phyloP scores from a whole-genome alignment of 1,139 yeast species.

The Candida sp. region DNA sequence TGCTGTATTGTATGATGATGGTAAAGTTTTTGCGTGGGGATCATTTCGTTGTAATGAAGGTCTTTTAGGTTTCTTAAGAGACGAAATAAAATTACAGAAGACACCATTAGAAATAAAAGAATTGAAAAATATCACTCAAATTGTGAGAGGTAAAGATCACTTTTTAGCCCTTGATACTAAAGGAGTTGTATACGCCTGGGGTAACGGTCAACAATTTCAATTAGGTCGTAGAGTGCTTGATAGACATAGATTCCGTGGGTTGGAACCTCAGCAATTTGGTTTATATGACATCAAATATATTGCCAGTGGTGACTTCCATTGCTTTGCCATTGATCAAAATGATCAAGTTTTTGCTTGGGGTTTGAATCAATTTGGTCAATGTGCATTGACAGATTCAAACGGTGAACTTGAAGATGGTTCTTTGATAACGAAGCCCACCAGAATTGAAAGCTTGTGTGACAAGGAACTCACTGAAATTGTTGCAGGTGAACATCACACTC shows the following conservation, averaged over 20 bases:
- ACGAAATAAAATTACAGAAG: slow-evolving; percentile 56
- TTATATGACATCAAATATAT: slow-evolving; percentile 72
- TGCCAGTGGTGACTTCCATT: slow-evolving; percentile 94
- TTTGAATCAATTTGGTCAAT: slow-evolving; percentile 92
- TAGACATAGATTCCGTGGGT: slow-evolving; percentile 65
- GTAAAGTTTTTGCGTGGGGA: slow-evolving; percentile 98
- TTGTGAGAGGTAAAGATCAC: slow-evolving; percentile 94
- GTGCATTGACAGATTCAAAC: slow-evolving; percentile 63
- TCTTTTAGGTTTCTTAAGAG: slow-evolving; percentile 71
- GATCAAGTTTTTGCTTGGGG: slow-evolving; percentile 90
- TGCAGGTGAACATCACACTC: slow-evolving; percentile 94
- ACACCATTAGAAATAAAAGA: slow-evolving; percentile 64
- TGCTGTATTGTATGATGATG: slow-evolving; percentile 73
- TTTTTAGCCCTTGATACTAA: slow-evolving; percentile 75
- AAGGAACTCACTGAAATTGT: slow-evolving; percentile 61
- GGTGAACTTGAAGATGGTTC: slow-evolving; percentile 79
- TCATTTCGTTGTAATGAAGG: slow-evolving; percentile 95
- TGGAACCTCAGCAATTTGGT: slow-evolving; percentile 78
- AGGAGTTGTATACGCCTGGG: slow-evolving; percentile 96
- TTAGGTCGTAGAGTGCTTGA: slow-evolving; percentile 81
- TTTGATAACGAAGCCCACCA: slow-evolving; percentile 72
- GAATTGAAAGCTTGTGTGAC: slow-evolving; percentile 56
- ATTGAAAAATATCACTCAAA: slow-evolving; percentile 70
- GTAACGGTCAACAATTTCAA: slow-evolving; percentile 92
- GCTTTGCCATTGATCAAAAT: slow-evolving; percentile 81